These are phyloP conservation scores for Primulina huaijiensis DNA, from an alignment of 257 asterid species.

Conservation along the genomic window DNA sequence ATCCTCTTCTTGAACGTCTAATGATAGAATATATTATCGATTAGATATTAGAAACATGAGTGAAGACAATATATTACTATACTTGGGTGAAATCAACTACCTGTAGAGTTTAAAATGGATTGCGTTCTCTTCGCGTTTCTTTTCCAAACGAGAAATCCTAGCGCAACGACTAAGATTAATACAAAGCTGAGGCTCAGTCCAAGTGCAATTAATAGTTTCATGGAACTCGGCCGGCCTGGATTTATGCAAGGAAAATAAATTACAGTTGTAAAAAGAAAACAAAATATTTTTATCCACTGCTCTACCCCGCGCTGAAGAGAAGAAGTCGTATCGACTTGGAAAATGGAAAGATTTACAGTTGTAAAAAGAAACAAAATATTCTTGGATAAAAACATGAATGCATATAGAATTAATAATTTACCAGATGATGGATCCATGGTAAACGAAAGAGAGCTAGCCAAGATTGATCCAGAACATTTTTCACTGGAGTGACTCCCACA, in stretches of 20 bases:
- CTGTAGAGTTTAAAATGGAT: constrained; percentile 56
- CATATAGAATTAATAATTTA: constrained; percentile 16
- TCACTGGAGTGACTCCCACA: constrained; percentile 68
- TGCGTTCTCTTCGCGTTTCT: constrained; percentile 48
- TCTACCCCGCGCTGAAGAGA: too few species aligned
- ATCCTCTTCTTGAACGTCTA: constrained; percentile 78
- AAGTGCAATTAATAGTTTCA: constrained; percentile 62
- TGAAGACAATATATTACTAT: not conserved
- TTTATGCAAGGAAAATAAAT: not conserved
- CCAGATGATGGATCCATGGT: constrained; percentile 54
- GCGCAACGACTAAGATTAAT: constrained; percentile 27
- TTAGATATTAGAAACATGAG: not conserved
- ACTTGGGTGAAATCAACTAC: constrained; percentile 29
- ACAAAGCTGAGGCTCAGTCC: constrained; percentile 65
- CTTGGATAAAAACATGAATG: not conserved
- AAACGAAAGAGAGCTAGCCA: constrained; percentile 52
- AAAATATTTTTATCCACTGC: too few species aligned
- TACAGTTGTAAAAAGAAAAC: not conserved
- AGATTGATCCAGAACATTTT: constrained; percentile 58
- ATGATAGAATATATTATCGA: not conserved
- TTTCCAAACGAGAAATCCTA: constrained; percentile 50
- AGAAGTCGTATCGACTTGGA: too few species aligned
- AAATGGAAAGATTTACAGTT: too few species aligned
- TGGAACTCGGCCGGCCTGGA: constrained; percentile 52
- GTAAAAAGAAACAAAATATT: not conserved